Evolutionary conservation across 352 stramenopile genomes (phyloP).

Genomic region (Globisporangium carolinianum): DNA sequence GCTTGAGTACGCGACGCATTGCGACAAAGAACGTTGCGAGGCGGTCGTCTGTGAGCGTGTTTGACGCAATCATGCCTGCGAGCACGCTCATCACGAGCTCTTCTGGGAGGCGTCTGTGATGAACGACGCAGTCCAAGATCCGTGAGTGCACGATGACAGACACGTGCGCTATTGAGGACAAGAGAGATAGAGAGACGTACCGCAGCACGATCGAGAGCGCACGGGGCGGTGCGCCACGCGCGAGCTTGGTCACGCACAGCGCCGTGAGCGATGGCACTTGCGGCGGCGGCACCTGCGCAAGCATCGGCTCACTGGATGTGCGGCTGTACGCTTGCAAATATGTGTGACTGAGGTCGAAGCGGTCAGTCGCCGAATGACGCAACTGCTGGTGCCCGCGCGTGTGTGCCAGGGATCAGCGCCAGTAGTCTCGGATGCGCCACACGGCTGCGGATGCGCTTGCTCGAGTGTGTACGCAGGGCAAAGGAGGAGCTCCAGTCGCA

Average conservation of each 20-base stretch:
- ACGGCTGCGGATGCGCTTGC: not conserved
- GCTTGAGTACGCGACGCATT: constrained; percentile 59
- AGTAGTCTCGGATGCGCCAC: not conserved
- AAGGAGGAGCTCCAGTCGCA: not conserved
- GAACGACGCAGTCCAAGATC: not conserved
- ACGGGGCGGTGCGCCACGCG: constrained; percentile 40
- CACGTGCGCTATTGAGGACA: too few species aligned
- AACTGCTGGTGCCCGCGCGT: too few species aligned
- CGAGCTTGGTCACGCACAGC: constrained; percentile 58
- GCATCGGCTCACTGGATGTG: not conserved
- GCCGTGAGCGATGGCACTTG: constrained; percentile 42
- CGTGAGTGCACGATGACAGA: not conserved
- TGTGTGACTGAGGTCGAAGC: too few species aligned
- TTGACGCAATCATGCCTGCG: constrained; percentile 59
- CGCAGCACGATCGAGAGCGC: constrained; percentile 51
- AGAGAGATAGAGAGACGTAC: constrained; percentile 13
- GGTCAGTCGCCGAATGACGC: too few species aligned
- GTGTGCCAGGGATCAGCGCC: too few species aligned
- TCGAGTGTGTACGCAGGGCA: not conserved
- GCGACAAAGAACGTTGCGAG: constrained; percentile 79
- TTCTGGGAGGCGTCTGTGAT: constrained; percentile 58
- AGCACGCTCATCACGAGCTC: constrained; percentile 76
- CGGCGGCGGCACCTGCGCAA: constrained; percentile 1
- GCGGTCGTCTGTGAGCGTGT: constrained; percentile 77
- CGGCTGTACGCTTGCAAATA: too few species aligned